phyloP scores from a whole-genome alignment of 257 asterid species.

The Primulina eburnea region DNA sequence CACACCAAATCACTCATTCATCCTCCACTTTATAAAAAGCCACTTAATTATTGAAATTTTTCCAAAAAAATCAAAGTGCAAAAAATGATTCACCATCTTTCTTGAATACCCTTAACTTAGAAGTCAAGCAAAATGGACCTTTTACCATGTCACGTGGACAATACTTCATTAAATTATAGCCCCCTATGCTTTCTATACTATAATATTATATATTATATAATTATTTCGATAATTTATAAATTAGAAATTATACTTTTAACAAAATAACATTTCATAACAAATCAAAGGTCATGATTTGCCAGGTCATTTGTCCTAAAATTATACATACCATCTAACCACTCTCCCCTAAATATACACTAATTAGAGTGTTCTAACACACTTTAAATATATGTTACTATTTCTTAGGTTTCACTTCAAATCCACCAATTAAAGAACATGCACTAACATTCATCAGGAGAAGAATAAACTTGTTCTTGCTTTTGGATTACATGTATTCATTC shows the following conservation, averaged over 20 bases:
- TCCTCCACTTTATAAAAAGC: background rate
- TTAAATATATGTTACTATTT: background rate
- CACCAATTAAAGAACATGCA: background rate
- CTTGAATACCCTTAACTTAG: slow-evolving; percentile 9
- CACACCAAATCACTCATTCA: slow-evolving; percentile 10
- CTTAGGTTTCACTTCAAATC: background rate
- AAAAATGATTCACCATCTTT: slow-evolving; percentile 19
- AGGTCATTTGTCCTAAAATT: background rate
- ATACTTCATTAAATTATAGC: background rate
- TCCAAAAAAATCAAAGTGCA: background rate
- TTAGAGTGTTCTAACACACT: background rate
- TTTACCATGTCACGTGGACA: background rate
- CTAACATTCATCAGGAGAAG: background rate
- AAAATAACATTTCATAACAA: no score
- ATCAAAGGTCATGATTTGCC: background rate
- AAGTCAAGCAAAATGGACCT: slow-evolving; percentile 13
- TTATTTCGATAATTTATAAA: no score
- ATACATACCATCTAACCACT: background rate
- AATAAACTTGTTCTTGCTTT: background rate
- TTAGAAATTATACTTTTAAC: no score
- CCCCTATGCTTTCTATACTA: no score
- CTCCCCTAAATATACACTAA: background rate
- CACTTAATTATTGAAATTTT: background rate
- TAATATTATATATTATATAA: no score
- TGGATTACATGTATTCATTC: background rate